Evolutionary conservation across 345 rosid genomes (phyloP).

Genomic region (Salix purpurea): DNA sequence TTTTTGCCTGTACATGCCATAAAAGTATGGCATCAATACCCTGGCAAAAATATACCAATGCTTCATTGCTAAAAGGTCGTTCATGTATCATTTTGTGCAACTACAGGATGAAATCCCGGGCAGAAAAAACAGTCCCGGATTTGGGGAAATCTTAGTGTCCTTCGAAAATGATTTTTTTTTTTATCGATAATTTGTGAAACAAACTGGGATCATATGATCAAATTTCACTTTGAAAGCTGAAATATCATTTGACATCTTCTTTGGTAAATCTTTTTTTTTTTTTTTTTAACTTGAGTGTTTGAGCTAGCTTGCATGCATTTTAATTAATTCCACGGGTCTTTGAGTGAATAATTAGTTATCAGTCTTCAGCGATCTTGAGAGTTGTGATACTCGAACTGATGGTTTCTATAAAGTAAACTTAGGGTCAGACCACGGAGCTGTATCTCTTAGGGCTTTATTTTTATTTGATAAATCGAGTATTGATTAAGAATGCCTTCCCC

Average conservation of each 20-base stretch:
- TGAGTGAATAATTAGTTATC: too few relatives aligned
- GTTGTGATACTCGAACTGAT: too few relatives aligned
- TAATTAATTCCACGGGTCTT: too few relatives aligned
- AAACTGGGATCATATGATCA: background rate
- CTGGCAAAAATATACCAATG: background rate
- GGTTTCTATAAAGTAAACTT: accelerated
- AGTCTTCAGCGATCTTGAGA: too few relatives aligned
- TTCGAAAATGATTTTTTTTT: background rate
- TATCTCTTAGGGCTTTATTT: too few relatives aligned
- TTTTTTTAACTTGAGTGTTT: too few relatives aligned
- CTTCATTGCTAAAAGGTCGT: background rate
- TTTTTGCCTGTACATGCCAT: background rate
- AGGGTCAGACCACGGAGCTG: too few relatives aligned
- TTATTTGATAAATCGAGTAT: too few relatives aligned
- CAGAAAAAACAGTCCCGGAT: background rate
- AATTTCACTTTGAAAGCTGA: background rate
- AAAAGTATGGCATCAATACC: background rate
- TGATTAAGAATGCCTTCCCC: too few relatives aligned
- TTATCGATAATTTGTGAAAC: background rate
- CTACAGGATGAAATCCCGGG: background rate
- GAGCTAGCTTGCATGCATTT: accelerated
- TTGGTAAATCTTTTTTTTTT: background rate
- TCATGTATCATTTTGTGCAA: background rate
- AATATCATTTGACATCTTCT: background rate
- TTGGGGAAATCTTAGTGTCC: background rate